Percentiles rank a stretch among this genome's conserved stretches.
Evolutionary conservation across 2,329 filamentous ascomycete genomes (phyloP).

Genomic region (Beauveria australis): DNA sequence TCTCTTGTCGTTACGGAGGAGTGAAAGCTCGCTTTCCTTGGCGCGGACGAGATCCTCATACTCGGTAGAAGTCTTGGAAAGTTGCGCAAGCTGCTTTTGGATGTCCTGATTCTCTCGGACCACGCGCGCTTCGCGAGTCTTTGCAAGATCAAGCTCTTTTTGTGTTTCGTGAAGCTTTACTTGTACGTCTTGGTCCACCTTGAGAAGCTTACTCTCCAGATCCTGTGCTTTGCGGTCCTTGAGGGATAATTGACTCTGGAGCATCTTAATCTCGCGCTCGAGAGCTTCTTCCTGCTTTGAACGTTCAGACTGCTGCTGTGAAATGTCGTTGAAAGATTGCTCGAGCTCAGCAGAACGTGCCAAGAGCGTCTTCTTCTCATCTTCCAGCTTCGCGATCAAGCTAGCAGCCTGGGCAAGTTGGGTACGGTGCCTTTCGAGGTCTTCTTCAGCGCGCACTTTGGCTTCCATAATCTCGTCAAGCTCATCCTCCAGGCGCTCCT

Average conservation of each 20-base stretch:
- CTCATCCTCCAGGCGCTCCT: constrained; percentile 89
- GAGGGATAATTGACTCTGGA: constrained; percentile 79
- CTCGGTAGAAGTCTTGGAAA: constrained; percentile 86
- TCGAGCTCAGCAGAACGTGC: constrained; percentile 63
- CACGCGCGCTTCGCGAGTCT: constrained; percentile 67
- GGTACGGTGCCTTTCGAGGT: constrained; percentile 67
- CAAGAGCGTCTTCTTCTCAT: constrained; percentile 71
- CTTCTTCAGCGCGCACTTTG: constrained; percentile 80
- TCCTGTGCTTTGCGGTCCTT: constrained; percentile 89
- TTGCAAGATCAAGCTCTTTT: constrained; percentile 70
- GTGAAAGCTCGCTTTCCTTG: constrained; percentile 86
- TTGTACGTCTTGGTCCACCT: constrained; percentile 82
- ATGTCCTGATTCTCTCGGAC: constrained; percentile 73
- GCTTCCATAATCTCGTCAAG: constrained; percentile 80
- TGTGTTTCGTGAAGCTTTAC: constrained; percentile 69
- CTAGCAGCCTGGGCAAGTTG: constrained; percentile 88
- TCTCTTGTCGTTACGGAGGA: constrained; percentile 77
- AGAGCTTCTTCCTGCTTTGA: constrained; percentile 69
- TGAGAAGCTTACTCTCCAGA: constrained; percentile 73
- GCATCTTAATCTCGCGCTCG: constrained; percentile 77
- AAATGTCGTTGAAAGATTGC: constrained; percentile 59
- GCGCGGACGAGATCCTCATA: constrained; percentile 90
- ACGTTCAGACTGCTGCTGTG: constrained; percentile 61
- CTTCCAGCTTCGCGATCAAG: constrained; percentile 77
- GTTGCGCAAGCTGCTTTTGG: constrained; percentile 74